Base-by-base conservation (phyloP, 2,329 filamentous ascomycete species). In the Alternaria metachromatica region DNA sequence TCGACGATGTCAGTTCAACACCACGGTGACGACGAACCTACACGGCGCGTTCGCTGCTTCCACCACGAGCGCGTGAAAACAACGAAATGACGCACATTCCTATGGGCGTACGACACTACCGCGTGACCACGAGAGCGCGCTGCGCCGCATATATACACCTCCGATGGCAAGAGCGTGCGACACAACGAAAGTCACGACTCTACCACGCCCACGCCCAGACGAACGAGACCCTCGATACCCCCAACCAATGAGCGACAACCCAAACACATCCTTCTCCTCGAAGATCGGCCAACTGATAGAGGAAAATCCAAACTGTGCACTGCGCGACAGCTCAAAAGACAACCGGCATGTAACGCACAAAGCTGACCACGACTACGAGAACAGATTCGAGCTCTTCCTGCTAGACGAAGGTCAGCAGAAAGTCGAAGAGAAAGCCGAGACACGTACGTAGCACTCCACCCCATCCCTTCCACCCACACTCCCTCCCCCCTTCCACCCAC, bases 301-400 rank as follows among this genome's bases (percentile, higher is more conserved):
- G 55, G 55, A 68, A 58, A 60, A 64, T 20, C 59, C 59, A 15
- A 60, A 55, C 46, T 58, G 46, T 26, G 55, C 48, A 50, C 62
- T 67, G 30, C 66, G 63, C 43, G 56, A 68, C 58, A 45, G 56
- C 12, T 49, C 62, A 46, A 60, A 60, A 20, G 21, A 62, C 45
- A 58, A 62, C 43, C 59, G 54, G 12, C 30, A 41, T 26, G 45
- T 62, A n/a, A 21, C 44, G 51, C 49, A 63, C 33, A 69, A 66
- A 55, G 51, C 71, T 75, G 64, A 77, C 49, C 6, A 67, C 20
- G 62, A 64, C 26, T 10, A 10, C 13, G 67, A 69, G 26, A 62
- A 76, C 67, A 98, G 96, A 78, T 97, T 96, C 84, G 96, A 98
- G 85, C 88, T 96, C 53, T 98, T 97, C 84, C 84, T 97, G 68